Base-by-base conservation (phyloP, 2,329 filamentous ascomycete species). In the Fusarium graminum region DNA sequence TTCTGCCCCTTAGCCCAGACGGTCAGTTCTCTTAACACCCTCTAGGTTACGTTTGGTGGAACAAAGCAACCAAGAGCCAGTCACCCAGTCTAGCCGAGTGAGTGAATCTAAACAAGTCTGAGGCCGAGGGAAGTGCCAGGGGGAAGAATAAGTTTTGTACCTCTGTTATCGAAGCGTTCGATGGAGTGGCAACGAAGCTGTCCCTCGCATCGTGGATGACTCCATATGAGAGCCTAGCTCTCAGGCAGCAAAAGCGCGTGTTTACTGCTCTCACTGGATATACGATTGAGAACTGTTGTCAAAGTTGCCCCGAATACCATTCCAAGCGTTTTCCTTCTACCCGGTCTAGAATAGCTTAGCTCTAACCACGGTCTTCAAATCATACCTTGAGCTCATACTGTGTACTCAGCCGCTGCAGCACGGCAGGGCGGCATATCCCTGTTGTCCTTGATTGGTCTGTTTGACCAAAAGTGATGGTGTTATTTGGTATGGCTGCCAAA, bases 381-480 rank as follows among this genome's bases (percentile, higher is more conserved):
- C 17, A 16, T 43, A 19, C 30, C 22, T 49, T 17, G 25, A 14
- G 16, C 52, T 55, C 52, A 47, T 53, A 60, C 67, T 60, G 67
- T 65, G 49, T 42, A 52, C 36, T 46, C 45, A 34, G 41, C 65
- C 16, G 38, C 28, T 52, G 43, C 45, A 58, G 8, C 17, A 50
- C 42, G 45, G 50, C 43, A 60, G 40, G 52, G 47, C 50, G 57
- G 53, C 52, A 63, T 58, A 52, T 52, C 54, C 52, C 36, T 55
- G 32, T 11, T 44, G 30, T 11, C 16, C 13, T 52, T 55, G 34
- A 72, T 72, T 72, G 70, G 65, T 28, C 43, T 63, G 28, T 34
- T 34, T 52, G n/a, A 36, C 52, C 63, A 38, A 52, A 59, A 41
- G 30, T 36, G 52, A 50, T 46, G 28, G 52, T 46, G n/a, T 56